These are phyloP conservation scores for Podospora pseudopauciseta DNA, from an alignment of 495 filamentous ascomycete genomes.

Conservation along the genomic window DNA sequence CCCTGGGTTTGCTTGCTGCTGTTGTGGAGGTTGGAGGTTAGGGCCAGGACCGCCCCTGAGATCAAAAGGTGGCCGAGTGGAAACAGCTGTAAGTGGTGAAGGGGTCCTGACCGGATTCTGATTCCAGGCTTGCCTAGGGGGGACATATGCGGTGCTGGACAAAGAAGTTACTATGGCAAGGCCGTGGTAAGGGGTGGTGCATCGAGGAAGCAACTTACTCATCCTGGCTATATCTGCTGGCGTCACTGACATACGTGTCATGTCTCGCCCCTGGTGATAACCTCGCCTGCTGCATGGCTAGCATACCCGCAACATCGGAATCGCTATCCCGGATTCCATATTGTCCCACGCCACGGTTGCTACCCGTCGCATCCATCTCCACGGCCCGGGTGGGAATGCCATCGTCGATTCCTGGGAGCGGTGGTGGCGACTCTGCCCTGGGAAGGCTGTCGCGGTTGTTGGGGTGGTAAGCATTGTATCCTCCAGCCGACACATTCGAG, in stretches of 20 bases:
- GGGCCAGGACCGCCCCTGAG: slow-evolving; percentile 29
- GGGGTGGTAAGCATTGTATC: slow-evolving; percentile 44
- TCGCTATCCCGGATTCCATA: slow-evolving; percentile 61
- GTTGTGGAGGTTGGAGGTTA: slow-evolving; percentile 10
- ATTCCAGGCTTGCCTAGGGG: slow-evolving; percentile 59
- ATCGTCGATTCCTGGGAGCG: slow-evolving; percentile 54
- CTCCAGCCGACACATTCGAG: slow-evolving; percentile 29
- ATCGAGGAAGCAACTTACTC: slow-evolving; percentile 55
- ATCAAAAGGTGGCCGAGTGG: slow-evolving; percentile 41
- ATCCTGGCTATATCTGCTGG: slow-evolving; percentile 65
- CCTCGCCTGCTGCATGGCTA: slow-evolving; percentile 61
- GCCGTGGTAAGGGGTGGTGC: background rate
- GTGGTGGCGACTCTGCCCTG: slow-evolving; percentile 60
- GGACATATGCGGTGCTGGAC: slow-evolving; percentile 54
- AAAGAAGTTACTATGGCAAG: background rate
- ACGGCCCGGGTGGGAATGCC: slow-evolving; percentile 65
- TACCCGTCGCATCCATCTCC: slow-evolving; percentile 72
- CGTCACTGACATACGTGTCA: slow-evolving; percentile 52
- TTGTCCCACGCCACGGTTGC: slow-evolving; percentile 48
- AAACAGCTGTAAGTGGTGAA: slow-evolving; percentile 35
- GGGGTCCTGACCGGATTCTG: slow-evolving; percentile 44
- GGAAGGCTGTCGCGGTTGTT: slow-evolving; percentile 38
- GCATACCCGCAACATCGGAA: slow-evolving; percentile 63
- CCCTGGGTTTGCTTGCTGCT: background rate
- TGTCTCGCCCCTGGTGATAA: slow-evolving; percentile 36